Conservation (phyloP, 495 filamentous ascomycete genomes). For the Podospora fimiseda region DNA sequence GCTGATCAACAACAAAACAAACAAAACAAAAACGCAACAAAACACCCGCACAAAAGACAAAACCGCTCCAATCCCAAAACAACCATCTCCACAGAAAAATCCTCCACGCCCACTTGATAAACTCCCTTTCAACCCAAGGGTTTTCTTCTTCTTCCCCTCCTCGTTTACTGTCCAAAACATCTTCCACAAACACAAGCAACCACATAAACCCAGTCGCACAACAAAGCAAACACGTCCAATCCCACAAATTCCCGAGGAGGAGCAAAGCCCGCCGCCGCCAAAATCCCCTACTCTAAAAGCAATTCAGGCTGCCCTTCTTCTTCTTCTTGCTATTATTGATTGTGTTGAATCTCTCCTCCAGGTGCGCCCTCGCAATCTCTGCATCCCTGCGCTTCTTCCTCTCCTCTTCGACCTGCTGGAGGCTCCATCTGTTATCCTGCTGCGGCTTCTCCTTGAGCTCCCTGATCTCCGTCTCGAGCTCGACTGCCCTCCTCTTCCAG, state of each 20-base stretch:
- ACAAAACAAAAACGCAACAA: constrained; percentile 1
- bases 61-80: background rate
- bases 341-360: constrained; percentile 92
- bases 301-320: constrained; percentile 93
- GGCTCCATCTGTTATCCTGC: constrained; percentile 64
- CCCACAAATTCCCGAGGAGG: background rate
- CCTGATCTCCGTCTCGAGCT: constrained; percentile 71
- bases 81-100: constrained; percentile 1
- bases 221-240: background rate
- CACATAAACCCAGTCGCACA: background rate
- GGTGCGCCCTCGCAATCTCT: constrained; percentile 75
- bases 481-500: constrained; percentile 76
- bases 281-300: constrained; percentile 58
- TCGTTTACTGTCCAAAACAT: background rate
- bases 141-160: background rate
- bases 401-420: constrained; percentile 94
- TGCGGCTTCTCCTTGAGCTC: constrained; percentile 48
- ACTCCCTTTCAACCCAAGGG: too few species aligned
- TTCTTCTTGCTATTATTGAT: constrained; percentile 76
- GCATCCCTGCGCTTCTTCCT: constrained; percentile 78
- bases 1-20: constrained; percentile 12
- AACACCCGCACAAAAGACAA: background rate
- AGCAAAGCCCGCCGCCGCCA: background rate
- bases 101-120: too few species aligned
- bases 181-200: background rate